Evolutionary conservation across 2,329 filamentous ascomycete species (phyloP).

Genomic region (Trichoderma breve): DNA sequence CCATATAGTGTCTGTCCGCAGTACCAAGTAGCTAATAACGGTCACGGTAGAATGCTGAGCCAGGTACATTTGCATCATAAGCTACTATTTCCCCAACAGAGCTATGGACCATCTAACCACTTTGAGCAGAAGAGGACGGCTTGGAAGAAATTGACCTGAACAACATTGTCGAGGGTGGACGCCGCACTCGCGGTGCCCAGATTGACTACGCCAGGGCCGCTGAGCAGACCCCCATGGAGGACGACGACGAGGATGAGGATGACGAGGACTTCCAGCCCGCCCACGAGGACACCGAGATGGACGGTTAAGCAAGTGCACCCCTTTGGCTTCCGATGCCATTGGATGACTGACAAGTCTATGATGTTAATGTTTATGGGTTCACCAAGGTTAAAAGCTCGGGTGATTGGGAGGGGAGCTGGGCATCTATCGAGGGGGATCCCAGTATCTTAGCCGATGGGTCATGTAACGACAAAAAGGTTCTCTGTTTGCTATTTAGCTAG

Average conservation of each 20-base stretch:
- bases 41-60: conserved; percentile 29
- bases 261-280: conserved; percentile 66
- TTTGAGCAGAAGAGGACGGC: conserved; percentile 62
- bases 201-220: conserved; percentile 95
- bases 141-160: conserved; percentile 86
- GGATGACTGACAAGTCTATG: not conserved
- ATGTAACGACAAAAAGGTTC: conserved; percentile 8
- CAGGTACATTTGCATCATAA: conserved; percentile 28
- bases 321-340: not conserved
- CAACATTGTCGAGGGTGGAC: conserved; percentile 78
- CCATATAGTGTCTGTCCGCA: not conserved
- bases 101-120: not conserved
- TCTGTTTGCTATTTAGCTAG: conserved; percentile 8
- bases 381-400: not conserved
- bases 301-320: conserved; percentile 29
- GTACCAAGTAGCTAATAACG: conserved; percentile 25
- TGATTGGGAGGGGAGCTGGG: not conserved
- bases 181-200: conserved; percentile 84
- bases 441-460: not conserved
- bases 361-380: conserved; percentile 3
- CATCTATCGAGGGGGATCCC: not conserved
- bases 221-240: conserved; percentile 69
- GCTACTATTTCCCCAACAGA: not conserved
- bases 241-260: conserved; percentile 78
- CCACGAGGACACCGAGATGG: conserved; percentile 68